phyloP scores from a whole-genome alignment of 176 grass and related monocot species.

The Carex parvula region DNA sequence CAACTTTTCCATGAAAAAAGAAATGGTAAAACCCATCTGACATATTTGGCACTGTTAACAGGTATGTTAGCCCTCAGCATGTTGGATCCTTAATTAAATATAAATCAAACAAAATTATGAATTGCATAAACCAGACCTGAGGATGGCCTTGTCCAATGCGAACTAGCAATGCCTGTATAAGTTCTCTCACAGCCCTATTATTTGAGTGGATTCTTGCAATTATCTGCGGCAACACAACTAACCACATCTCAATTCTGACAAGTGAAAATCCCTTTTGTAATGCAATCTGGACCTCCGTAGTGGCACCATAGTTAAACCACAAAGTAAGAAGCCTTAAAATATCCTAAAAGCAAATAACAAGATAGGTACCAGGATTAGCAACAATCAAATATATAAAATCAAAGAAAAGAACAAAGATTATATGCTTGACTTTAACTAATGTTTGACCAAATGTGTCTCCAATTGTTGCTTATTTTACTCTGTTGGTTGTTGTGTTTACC shows the following conservation, averaged over 20 bases:
- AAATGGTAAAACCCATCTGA: neutral
- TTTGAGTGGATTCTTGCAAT: conserved; percentile 99
- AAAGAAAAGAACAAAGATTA: conserved; percentile 27
- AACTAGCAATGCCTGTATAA: conserved; percentile 93
- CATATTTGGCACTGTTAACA: neutral
- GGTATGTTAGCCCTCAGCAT: neutral
- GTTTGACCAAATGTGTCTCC: neutral
- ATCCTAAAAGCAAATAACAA: conserved; percentile 54
- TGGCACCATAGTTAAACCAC: conserved; percentile 94
- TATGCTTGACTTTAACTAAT: neutral
- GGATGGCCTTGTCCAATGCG: conserved; percentile 87
- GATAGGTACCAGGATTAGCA: neutral
- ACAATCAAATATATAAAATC: neutral
- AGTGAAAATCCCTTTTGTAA: conserved; percentile 81
- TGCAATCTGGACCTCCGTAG: conserved; percentile 81
- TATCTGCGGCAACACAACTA: conserved; percentile 97
- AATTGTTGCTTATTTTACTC: neutral
- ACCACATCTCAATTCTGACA: conserved; percentile 99
- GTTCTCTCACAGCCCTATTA: conserved; percentile 79
- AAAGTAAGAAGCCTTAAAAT: conserved; percentile 93
- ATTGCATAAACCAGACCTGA: conserved; percentile 53
- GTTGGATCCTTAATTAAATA: neutral
- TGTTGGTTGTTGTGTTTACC: neutral
- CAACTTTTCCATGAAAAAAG: neutral
- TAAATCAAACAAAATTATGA: conserved; percentile 4